These are phyloP conservation scores for Podospora fimiseda DNA, from an alignment of 495 filamentous ascomycete species.

Conservation along the genomic window DNA sequence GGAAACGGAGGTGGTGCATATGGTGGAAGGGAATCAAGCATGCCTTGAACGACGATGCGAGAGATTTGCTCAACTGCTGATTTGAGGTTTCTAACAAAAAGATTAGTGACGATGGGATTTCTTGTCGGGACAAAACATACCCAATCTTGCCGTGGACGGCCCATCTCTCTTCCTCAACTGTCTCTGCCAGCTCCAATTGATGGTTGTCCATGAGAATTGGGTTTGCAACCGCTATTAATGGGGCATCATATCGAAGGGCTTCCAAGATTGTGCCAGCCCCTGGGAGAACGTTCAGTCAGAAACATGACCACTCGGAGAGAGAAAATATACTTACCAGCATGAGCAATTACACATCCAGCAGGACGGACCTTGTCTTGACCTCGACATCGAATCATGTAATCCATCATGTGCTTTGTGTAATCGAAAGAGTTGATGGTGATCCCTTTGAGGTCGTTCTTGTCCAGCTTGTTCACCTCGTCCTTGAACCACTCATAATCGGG, in stretches of 20 bases:
- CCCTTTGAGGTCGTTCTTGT: conserved; percentile 7
- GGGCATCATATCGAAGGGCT: conserved; percentile 57
- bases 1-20: conserved; percentile 26
- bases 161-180: conserved; percentile 62
- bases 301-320: conserved; percentile 4
- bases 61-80: conserved; percentile 19
- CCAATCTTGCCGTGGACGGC: conserved; percentile 58
- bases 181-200: conserved; percentile 76
- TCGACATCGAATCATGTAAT: conserved; percentile 47
- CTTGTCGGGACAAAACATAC: conserved; percentile 37
- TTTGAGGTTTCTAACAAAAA: conserved; percentile 20
- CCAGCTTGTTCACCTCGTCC: conserved; percentile 12
- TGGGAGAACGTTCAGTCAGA: conserved; percentile 29
- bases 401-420: conserved; percentile 50
- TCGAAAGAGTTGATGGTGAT: conserved; percentile 57
- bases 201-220: conserved; percentile 78
- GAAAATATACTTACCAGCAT: conserved; percentile 61
- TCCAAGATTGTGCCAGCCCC: conserved; percentile 88
- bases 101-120: conserved; percentile 1
- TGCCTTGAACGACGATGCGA: conserved; percentile 20
- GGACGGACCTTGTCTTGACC: conserved; percentile 16
- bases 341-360: conserved; percentile 71
- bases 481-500: conserved; percentile 36
- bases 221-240: conserved; percentile 84
- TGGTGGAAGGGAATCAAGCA: conserved; percentile 21